Conservation (phyloP, 495 filamentous ascomycete genomes). For the Haplographium delicatum region DNA sequence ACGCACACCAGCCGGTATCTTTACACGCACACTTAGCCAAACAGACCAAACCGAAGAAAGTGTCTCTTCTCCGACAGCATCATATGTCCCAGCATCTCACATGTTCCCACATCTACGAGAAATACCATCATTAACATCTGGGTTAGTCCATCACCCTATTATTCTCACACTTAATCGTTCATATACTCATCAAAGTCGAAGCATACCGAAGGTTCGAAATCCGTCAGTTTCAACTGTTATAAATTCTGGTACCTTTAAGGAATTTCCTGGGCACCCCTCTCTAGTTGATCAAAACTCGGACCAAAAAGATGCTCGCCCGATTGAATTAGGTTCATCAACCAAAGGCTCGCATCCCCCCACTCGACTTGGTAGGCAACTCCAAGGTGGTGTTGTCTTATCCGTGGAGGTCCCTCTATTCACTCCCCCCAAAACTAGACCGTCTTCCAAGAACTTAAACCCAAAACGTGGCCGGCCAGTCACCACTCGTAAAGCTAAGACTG, state of each 20-base stretch:
- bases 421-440: not conserved
- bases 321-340: not conserved
- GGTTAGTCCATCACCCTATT: not conserved
- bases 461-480: conserved; percentile 8
- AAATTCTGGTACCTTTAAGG: not conserved
- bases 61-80: not conserved
- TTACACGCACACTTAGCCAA: no score
- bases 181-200: not conserved
- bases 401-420: not conserved
- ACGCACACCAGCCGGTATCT: no score
- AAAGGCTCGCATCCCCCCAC: not conserved
- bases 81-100: not conserved
- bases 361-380: not conserved
- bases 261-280: not conserved
- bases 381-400: no score
- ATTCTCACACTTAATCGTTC: not conserved
- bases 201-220: not conserved
- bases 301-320: not conserved
- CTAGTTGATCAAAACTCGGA: not conserved
- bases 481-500: conserved; percentile 5
- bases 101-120: not conserved
- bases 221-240: not conserved
- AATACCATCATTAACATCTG: not conserved
- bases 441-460: conserved; percentile 1
- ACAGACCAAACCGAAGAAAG: not conserved